phyloP scores from a whole-genome alignment of 2,329 filamentous ascomycete species.

The Fusarium keratoplasticum region DNA sequence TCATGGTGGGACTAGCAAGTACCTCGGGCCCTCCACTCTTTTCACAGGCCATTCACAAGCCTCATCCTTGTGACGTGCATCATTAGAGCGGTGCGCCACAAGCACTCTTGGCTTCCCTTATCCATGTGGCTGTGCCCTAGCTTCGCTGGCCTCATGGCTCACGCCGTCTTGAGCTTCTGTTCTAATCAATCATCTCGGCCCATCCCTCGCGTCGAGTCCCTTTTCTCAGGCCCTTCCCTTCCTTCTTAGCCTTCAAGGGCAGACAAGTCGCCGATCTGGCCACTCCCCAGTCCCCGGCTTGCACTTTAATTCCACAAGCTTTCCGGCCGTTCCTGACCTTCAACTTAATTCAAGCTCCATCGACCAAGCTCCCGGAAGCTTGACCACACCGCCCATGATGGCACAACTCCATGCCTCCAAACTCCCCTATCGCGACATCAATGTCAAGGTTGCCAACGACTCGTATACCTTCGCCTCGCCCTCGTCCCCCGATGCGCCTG shows the following conservation, averaged over 20 bases:
- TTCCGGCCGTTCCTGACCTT: constrained; percentile 17
- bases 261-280: constrained; percentile 35
- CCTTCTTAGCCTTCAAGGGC: constrained; percentile 30
- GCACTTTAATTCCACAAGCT: constrained; percentile 8
- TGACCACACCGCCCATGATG: constrained; percentile 45
- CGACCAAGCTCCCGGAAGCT: constrained; percentile 27
- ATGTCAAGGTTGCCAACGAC: constrained; percentile 90
- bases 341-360: constrained; percentile 10
- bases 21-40: not conserved
- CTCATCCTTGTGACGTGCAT: constrained; percentile 37
- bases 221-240: constrained; percentile 31
- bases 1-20: not conserved
- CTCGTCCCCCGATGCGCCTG: constrained; percentile 88
- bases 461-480: constrained; percentile 98
- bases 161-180: constrained; percentile 31
- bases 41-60: constrained; percentile 2
- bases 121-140: constrained; percentile 43
- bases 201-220: constrained; percentile 40
- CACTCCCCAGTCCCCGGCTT: constrained; percentile 25
- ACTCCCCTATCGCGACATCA: constrained; percentile 93
- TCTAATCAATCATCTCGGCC: constrained; percentile 27
- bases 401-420: constrained; percentile 51
- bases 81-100: constrained; percentile 7
- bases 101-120: constrained; percentile 27
- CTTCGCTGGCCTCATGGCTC: constrained; percentile 46